A percentile compares a stretch with the other conserved stretches of the same genome.
These are phyloP conservation scores for Globisporangium nunn DNA, from an alignment of 352 stramenopile species.

Conservation along the genomic window DNA sequence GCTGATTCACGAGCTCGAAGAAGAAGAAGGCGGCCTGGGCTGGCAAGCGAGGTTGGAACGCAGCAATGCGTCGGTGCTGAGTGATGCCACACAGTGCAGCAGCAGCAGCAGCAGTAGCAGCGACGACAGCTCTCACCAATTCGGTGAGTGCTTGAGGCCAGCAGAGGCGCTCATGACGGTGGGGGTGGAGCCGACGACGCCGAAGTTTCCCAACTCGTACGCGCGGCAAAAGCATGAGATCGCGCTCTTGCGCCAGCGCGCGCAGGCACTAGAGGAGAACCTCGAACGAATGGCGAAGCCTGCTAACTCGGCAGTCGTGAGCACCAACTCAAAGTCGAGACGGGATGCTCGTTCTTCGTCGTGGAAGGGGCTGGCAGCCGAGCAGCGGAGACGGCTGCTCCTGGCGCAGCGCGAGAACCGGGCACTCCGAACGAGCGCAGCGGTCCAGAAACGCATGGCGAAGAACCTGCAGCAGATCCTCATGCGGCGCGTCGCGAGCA, in stretches of 20 bases:
- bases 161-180: background rate
- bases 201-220: background rate
- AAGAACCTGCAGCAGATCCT: constrained; percentile 7
- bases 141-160: background rate
- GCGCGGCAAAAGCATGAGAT: background rate
- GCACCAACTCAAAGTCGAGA: background rate
- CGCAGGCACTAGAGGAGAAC: background rate
- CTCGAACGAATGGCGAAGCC: background rate
- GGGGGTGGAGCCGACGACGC: background rate
- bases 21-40: background rate
- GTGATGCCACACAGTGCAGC: background rate
- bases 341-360: no score
- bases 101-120: background rate
- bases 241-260: background rate
- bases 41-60: no score
- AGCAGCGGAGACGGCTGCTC: background rate
- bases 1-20: background rate
- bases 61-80: background rate
- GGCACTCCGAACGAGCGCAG: background rate
- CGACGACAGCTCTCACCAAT: no score
- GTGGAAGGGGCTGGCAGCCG: background rate
- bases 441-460: constrained; percentile 3
- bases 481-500: background rate
- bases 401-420: background rate
- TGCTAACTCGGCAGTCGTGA: background rate